Base-by-base conservation (phyloP, 2,329 filamentous ascomycete genomes). In the Curvularia spicifera region DNA sequence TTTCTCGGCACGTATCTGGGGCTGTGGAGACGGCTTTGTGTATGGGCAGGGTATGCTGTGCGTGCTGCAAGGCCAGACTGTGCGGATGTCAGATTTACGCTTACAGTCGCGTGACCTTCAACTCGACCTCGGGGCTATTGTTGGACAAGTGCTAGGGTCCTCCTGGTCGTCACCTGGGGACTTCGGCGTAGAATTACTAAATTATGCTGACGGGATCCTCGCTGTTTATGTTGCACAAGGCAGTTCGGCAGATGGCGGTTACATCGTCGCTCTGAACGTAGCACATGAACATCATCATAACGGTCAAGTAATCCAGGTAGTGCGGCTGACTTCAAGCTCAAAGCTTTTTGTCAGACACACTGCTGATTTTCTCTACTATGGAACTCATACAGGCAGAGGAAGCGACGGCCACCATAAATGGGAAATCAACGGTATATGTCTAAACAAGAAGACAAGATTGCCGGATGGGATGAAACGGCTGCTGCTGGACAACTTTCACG, bases 281-380 rank as follows among this genome's bases (percentile, higher is more conserved):
- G 56, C 50, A n/a, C 22, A 22, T 1, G 20, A 57, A 3, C 18
- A 52, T 24, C 15, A 60, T 24, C 46, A 74, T 71, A 13, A 71
- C 71, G 31, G 75, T 56, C 46, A 70, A 73, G 87, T 40, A 68
- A 78, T 73, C 10, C 57, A 47, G 28, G 42, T 53, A n/a, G 53
- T 74, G 31, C 28, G 42, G 20, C 50, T 74, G 1, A 61, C 60
- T 29, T 64, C 64, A 8, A 15, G 82, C 82, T 26, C 80, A 28
- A 87, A 84, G 59, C 75, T 92, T 1, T 91, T 92, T 71, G 88
- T 89, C 3, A 84, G 89, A 9, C 89, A 91, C 60, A 85, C 86
- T 57, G 67, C 73, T 1, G 68, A 81, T 1, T 87, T 85, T 70
- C 79, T 93, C 2, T 89, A 88, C 67, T 89, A 85, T 64, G 90